Evolutionary conservation across 1,139 yeast genomes (phyloP).

Genomic region (Lodderomyces margitis): DNA sequence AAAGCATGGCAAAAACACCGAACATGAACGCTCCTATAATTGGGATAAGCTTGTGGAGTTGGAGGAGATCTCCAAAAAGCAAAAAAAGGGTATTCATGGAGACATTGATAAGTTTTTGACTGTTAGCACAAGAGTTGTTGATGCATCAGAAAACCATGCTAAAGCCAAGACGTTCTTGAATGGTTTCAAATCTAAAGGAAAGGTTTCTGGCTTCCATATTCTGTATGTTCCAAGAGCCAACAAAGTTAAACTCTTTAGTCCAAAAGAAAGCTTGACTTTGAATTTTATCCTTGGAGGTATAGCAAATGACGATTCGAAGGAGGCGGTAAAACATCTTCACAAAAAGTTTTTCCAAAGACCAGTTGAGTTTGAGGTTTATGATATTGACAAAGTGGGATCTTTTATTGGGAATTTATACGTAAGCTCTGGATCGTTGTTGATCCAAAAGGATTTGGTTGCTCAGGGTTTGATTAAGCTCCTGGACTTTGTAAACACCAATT

Average conservation of each 20-base stretch:
- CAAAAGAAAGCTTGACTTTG: constrained; percentile 69
- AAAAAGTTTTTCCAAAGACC: constrained; percentile 67
- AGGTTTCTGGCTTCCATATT: constrained; percentile 57
- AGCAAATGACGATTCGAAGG: constrained; percentile 49
- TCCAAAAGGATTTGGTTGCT: constrained; percentile 59
- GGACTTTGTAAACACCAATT: constrained; percentile 58
- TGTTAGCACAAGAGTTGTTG: constrained; percentile 62
- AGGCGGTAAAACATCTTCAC: constrained; percentile 56
- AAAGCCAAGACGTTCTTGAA: constrained; percentile 75
- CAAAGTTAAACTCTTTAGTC: constrained; percentile 64
- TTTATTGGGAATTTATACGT: constrained; percentile 71
- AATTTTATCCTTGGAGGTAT: constrained; percentile 78
- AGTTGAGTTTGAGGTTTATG: constrained; percentile 66
- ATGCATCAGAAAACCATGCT: constrained; percentile 72
- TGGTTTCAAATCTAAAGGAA: constrained; percentile 64
- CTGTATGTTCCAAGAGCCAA: constrained; percentile 70
- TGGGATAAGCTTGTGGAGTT: constrained; percentile 79
- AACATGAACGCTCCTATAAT: constrained; percentile 64
- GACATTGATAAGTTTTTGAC: constrained; percentile 48
- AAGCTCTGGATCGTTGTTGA: constrained; percentile 52
- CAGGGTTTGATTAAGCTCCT: constrained; percentile 68
- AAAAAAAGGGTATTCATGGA: constrained; percentile 59
- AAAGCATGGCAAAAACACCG: constrained; percentile 70
- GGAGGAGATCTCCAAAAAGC: constrained; percentile 59
- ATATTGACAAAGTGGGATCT: constrained; percentile 75